Evolutionary conservation across 345 rosid species (phyloP).

Genomic region (Hibiscus tridactylites): DNA sequence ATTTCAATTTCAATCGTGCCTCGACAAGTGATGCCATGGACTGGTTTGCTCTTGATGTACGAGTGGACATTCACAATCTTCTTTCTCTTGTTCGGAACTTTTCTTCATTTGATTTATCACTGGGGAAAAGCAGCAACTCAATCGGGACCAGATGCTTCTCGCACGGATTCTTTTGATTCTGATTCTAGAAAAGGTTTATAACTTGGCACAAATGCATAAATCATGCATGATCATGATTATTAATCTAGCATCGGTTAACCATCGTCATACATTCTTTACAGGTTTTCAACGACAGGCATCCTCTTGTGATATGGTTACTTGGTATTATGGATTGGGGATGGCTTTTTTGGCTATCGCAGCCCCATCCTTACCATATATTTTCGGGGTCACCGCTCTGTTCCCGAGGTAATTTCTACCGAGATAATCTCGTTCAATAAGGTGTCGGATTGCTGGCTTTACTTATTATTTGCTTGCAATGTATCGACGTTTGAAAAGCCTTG

Average conservation of each 20-base stretch:
- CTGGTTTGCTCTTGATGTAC: background rate
- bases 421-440: background rate
- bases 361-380: constrained; percentile 64
- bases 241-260: background rate
- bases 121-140: constrained; percentile 57
- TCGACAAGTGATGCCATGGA: background rate
- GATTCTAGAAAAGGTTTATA: constrained; percentile 75
- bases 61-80: background rate
- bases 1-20: background rate
- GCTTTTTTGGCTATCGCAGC: constrained; percentile 10
- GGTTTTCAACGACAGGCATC: constrained; percentile 63
- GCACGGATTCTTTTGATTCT: constrained; percentile 36
- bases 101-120: constrained; percentile 12
- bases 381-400: constrained; percentile 79
- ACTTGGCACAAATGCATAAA: background rate
- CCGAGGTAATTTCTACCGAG: constrained; percentile 34
- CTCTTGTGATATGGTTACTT: constrained; percentile 34
- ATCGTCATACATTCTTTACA: constrained; percentile 18
- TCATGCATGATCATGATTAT: background rate
- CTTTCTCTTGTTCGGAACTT: background rate
- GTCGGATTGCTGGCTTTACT: background rate
- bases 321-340: background rate
- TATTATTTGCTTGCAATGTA: background rate
- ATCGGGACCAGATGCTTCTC: constrained; percentile 32
- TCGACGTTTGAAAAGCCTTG: background rate